Base-by-base conservation (phyloP, 306 rosid species). In the Hylodesmum podocarpum region DNA sequence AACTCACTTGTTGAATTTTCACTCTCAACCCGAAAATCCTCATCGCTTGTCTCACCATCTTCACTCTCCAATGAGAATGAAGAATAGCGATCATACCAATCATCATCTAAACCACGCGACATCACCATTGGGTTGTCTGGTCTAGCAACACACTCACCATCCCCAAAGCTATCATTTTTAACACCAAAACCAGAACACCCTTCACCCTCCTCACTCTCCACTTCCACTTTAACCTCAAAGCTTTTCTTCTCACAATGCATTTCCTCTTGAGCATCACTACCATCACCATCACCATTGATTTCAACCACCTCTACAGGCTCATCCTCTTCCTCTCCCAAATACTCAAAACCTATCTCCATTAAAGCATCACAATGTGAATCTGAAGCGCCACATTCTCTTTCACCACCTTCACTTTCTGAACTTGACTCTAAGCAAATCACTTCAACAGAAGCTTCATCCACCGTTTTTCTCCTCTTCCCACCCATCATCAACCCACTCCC, bases 11-110 rank as follows among this genome's bases (percentile, higher is more conserved):
- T 16, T 0, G 19, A 58, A 4, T 14, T 37, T 19, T 51, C 84
- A 43, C 43, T 40, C 15, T 31, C 59, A 5, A 29, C 54, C 10
- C 3, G 3, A 19, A 41, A 80, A 55, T 80, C 84, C 24, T 80
- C 84, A 41, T 80, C 79, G 13, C 55, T 34, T 0, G 57, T 37
- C 2, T 55, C 75, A 5, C 2, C 41, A 8, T 66, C 36, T 11
- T 74, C 76, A 6, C 82, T 58, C 49, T 58, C 54, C 3, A 22
- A 4, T 6, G 70, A 39, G 29, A 51, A 54, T 0, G 6, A 16
- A 9, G 5, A 5, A 15, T 2, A 2, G n/a, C n/a, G n/a, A 53
- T 19, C 66, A 28, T 0, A 36, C 3, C 31, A 79, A 3, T 3
- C 11, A 25, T 1, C 27, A 13, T 5, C 49, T n/a, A 15, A 47